Base-by-base conservation (phyloP, 2,329 filamentous ascomycete genomes). In the Aspergillus neotritici region DNA sequence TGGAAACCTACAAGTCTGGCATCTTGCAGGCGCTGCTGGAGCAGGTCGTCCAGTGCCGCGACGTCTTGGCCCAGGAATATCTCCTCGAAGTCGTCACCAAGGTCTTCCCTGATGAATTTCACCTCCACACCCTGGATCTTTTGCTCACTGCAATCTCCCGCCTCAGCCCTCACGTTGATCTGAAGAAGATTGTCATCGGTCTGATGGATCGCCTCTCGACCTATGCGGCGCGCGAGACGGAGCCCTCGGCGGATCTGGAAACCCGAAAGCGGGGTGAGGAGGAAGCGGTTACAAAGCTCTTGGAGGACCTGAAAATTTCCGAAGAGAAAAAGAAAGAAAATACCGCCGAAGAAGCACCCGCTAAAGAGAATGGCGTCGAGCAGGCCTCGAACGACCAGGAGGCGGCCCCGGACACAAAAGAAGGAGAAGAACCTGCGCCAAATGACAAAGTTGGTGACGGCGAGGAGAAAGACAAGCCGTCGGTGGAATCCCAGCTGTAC, bases 31-130 rank as follows among this genome's bases (percentile, higher is more conserved):
- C 93, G 6, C 72, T 98, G 41, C 69, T 98, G 53, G 93, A 98
- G 66, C 93, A 98, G 69, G 91, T 98, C 44, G 93, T 98, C 10
- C 93, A 98, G 64, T 98, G 93, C 62, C 84, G 93, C 49, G 93
- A 98, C 73, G 90, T 98, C 11, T 73, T 98, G 50, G 93, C 93
- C 29, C 93, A 98, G 65, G 93, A 98, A 66, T 98, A 98, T 69
- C 78, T 98, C 10, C 75, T 98, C 38, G 93, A 98, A 76, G 93
- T 98, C 50, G 94, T 98, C 53, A 98, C 91, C 4, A 94, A 98
- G 67, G 93, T 97, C 40, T 98, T 98, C 72, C 93, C 93, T 1
- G 93, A 98, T 68, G 93, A 98, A 63, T 98, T 91, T 65, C 94
- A 98, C 67, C 80, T 98, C 15, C 90, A 98, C 63, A 98, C 93